These are phyloP conservation scores for Lachancea dasiensis DNA, from an alignment of 805 yeast species.

Conservation along the genomic window DNA sequence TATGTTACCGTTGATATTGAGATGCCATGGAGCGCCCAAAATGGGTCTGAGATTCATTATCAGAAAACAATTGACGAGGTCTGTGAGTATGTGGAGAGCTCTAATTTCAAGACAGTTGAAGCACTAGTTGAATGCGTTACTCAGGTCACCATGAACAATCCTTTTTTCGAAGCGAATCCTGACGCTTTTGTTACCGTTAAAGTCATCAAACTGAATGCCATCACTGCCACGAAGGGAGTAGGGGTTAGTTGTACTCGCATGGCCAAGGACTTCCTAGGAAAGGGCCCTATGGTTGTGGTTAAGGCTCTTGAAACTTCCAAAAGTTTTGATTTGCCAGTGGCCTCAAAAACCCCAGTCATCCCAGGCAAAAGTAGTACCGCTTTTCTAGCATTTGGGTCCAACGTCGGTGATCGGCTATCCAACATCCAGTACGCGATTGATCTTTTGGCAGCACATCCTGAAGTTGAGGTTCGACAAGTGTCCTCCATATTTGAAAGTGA, in stretches of 20 bases:
- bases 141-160: constrained; percentile 43
- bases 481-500: constrained; percentile 82
- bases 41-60: constrained; percentile 13
- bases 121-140: constrained; percentile 76
- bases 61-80: constrained; percentile 46
- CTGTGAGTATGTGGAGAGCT: constrained; percentile 57
- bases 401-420: constrained; percentile 62
- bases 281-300: background rate
- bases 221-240: constrained; percentile 80
- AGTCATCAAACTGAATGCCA: constrained; percentile 84
- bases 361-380: constrained; percentile 36
- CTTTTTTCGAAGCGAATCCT: constrained; percentile 36
- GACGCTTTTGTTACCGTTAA: constrained; percentile 41
- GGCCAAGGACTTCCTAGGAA: constrained; percentile 29
- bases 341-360: constrained; percentile 8
- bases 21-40: constrained; percentile 37
- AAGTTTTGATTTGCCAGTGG: constrained; percentile 34
- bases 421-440: constrained; percentile 56
- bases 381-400: constrained; percentile 85
- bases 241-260: constrained; percentile 69
- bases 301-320: background rate
- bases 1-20: constrained; percentile 54
- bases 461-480: constrained; percentile 47
- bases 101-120: constrained; percentile 88
- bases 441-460: constrained; percentile 32